Evolutionary conservation across 2,329 filamentous ascomycete species (phyloP).

Genomic region (Cercospora nicotianae): DNA sequence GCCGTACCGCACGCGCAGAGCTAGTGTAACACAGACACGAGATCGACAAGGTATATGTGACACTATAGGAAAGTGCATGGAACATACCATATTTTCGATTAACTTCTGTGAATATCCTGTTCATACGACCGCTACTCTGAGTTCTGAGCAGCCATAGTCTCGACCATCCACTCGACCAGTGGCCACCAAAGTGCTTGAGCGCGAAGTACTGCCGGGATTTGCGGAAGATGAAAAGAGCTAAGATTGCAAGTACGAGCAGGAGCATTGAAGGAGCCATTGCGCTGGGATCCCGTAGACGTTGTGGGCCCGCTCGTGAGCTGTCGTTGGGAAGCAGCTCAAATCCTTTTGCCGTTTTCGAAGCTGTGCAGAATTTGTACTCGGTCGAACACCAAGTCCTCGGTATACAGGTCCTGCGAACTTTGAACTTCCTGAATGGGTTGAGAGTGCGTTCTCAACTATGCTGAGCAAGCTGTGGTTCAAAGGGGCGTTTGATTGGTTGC

Average conservation of each 20-base stretch:
- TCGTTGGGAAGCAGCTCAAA: background rate
- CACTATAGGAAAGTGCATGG: background rate
- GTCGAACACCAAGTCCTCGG: background rate
- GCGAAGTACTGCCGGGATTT: slow-evolving; percentile 36
- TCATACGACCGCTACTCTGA: slow-evolving; percentile 41
- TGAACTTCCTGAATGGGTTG: background rate
- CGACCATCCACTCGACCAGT: slow-evolving; percentile 42
- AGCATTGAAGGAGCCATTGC: slow-evolving; percentile 30
- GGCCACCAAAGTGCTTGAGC: slow-evolving; percentile 41
- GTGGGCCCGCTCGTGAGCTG: background rate
- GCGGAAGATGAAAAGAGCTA: slow-evolving; percentile 30
- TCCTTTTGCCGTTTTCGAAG: background rate
- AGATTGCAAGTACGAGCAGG: slow-evolving; percentile 29
- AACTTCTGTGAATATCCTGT: slow-evolving; percentile 41
- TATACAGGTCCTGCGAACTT: background rate
- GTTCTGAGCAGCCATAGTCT: slow-evolving; percentile 42
- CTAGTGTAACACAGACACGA: background rate
- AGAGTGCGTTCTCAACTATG: background rate
- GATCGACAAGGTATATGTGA: background rate
- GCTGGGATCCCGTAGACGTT: background rate
- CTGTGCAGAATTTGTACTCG: background rate
- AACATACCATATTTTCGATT: slow-evolving; percentile 41
- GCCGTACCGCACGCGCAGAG: background rate
- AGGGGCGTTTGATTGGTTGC: background rate
- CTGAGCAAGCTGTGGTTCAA: background rate